Percentiles rank a stretch among this genome's conserved stretches.
Conservation (phyloP, 495 filamentous ascomycete genomes). For the Penicillium maclennaniae region DNA sequence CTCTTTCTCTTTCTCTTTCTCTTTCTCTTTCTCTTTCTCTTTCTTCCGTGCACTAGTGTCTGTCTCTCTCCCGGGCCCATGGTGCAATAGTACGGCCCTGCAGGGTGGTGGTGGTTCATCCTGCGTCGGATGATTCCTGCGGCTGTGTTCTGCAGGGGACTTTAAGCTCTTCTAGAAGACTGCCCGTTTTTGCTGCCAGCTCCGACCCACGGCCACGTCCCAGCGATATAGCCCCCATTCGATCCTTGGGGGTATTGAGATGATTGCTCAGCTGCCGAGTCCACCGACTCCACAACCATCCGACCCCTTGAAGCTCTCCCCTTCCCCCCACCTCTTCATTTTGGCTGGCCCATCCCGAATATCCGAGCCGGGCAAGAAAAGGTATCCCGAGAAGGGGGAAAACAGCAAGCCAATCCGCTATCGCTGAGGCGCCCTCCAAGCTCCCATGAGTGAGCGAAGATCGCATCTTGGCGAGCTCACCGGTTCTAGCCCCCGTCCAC, state of each 20-base stretch:
- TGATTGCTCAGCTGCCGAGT: background rate
- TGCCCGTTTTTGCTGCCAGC: constrained; percentile 5
- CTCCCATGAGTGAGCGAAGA: background rate
- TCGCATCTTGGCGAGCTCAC: background rate
- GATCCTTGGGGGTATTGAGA: background rate
- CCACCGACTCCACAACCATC: background rate
- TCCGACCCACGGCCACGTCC: constrained; percentile 1
- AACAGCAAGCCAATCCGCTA: background rate
- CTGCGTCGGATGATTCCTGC: constrained; percentile 4
- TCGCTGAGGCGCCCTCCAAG: background rate
- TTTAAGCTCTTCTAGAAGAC: constrained; percentile 16
- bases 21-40: too few species aligned
- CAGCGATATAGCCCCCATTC: background rate
- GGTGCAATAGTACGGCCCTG: background rate
- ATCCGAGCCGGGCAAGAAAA: background rate
- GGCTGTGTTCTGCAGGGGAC: background rate
- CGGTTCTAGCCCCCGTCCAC: background rate
- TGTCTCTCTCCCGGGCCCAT: background rate
- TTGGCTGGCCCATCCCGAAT: background rate
- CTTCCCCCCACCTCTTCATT: too few species aligned
- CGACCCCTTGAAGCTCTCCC: background rate
- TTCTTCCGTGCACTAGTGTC: background rate
- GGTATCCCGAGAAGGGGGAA: background rate
- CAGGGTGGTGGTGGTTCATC: background rate
- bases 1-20: too few species aligned